Base-by-base conservation (phyloP, 2,329 filamentous ascomycete species). In the Aulographum hederae region DNA sequence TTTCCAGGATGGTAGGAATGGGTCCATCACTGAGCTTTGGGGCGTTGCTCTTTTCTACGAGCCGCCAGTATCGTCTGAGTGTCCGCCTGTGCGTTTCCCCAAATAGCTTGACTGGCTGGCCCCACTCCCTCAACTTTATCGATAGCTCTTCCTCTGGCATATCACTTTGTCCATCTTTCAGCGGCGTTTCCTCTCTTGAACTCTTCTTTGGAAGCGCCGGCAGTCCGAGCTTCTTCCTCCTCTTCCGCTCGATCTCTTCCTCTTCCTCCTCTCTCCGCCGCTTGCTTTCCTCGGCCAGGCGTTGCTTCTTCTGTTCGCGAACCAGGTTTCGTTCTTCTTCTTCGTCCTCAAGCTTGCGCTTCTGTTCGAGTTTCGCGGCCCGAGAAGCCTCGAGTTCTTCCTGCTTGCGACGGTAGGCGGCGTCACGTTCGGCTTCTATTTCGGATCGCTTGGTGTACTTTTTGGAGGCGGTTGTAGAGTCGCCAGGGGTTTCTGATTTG, bases 311-410 rank as follows among this genome's bases (percentile, higher is more conserved):
- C 46, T 89, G 81, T 39, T 92, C 80, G 11, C 84, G 70, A 18
- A 63, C 61, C 10, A 63, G 67, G 40, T 70, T 69, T 40, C 77
- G 74, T 16, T 72, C 67, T 2, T 73, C 73, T 34, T 79, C 78
- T 17, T 93, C 85, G 21, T 93, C 85, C 33, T 95, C 86, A 16
- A 73, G 69, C 53, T 91, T 89, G 42, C 86, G 79, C 58, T 95
- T 95, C 43, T 77, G 73, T 2, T 69, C 66, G 1, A 70, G 60
- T 39, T 73, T 74, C 38, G 76, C 70, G 36, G 72, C 62, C 18
- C 80, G 78, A 46, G 80, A 73, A 25, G 63, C 65, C 42, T 84
- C 78, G 32, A 81, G 61, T 3, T 68, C 68, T 40, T 72, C 70
- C 52, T 95, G 85, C 45, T 92, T 82, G 11, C 77, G 76, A 2